Conservation (phyloP, 1,284 basidiomycete genomes). For the Pseudozyma tsukubaensis region DNA sequence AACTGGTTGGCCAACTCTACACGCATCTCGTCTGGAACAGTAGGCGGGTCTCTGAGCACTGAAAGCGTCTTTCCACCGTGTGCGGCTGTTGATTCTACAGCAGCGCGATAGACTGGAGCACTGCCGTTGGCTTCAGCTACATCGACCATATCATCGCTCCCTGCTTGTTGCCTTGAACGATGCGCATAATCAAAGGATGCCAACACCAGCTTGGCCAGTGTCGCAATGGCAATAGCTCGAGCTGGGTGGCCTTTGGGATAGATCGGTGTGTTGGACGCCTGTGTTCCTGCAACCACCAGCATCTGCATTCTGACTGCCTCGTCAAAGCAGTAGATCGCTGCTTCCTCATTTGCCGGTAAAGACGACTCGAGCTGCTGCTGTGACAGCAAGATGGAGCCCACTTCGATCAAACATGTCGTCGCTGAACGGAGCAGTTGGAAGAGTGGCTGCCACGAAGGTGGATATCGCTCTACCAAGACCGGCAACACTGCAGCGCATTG, state of each 20-base stretch:
- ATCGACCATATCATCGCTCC: background rate
- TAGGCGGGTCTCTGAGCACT: conserved; percentile 27
- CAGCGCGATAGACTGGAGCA: conserved; percentile 20
- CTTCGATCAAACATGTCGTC: conserved; percentile 75
- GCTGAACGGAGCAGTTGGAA: conserved; percentile 79
- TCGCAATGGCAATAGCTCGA: conserved; percentile 79
- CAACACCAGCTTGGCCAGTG: conserved; percentile 82
- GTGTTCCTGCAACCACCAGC: conserved; percentile 74
- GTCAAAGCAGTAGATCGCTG: conserved; percentile 43
- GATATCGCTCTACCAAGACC: conserved; percentile 73
- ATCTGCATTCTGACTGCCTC: conserved; percentile 69
- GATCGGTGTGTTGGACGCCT: conserved; percentile 68
- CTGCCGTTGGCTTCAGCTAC: conserved; percentile 2
- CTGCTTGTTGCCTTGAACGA: conserved; percentile 10
- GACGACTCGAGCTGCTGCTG: background rate
- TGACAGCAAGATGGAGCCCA: conserved; percentile 35
- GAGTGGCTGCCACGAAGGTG: conserved; percentile 75
- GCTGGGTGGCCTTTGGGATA: conserved; percentile 81
- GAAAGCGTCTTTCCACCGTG: conserved; percentile 24
- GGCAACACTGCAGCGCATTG: conserved; percentile 76
- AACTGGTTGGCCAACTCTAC: conserved; percentile 38
- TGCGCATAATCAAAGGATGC: conserved; percentile 74
- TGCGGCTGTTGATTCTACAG: conserved; percentile 17
- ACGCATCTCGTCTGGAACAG: conserved; percentile 32
- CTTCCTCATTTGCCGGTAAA: conserved; percentile 6